Evolutionary conservation across 2,329 filamentous ascomycete genomes (phyloP).

Genomic region (Xylaria arbuscula): DNA sequence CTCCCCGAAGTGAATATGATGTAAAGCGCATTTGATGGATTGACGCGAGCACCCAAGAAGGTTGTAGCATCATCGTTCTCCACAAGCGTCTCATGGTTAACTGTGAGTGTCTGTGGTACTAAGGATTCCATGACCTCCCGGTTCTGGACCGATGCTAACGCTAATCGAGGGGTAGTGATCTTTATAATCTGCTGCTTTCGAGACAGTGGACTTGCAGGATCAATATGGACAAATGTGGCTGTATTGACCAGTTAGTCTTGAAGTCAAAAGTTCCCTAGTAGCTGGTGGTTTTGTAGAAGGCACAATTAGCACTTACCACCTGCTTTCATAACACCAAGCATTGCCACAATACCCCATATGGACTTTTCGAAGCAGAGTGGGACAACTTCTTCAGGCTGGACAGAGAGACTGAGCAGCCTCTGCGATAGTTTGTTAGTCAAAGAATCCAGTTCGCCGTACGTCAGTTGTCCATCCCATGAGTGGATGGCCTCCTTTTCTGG

Average conservation of each 20-base stretch:
- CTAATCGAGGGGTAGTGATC: slow-evolving; percentile 13
- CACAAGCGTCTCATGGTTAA: not conserved
- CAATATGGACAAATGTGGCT: slow-evolving; percentile 18
- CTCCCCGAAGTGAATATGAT: slow-evolving; percentile 23
- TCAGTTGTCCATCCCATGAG: slow-evolving; percentile 20
- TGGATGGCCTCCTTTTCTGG: slow-evolving; percentile 18
- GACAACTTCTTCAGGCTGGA: slow-evolving; percentile 23
- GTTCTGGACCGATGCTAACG: slow-evolving; percentile 1
- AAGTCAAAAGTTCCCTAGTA: not conserved
- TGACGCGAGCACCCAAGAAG: not conserved
- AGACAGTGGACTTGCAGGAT: slow-evolving; percentile 12
- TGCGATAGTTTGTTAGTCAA: slow-evolving; percentile 6
- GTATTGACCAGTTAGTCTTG: not conserved
- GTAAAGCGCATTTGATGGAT: slow-evolving; percentile 18
- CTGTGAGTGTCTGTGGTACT: slow-evolving; percentile 10
- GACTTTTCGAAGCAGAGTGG: slow-evolving; percentile 28
- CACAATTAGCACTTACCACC: slow-evolving; percentile 15
- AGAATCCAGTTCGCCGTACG: slow-evolving; percentile 14
- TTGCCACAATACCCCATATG: slow-evolving; percentile 26
- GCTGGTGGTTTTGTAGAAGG: not conserved
- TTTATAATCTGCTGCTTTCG: slow-evolving; percentile 12
- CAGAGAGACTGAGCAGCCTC: not conserved
- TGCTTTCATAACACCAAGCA: slow-evolving; percentile 20
- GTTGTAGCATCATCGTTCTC: not conserved
- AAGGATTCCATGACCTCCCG: slow-evolving; percentile 8